Conservation (phyloP, 495 filamentous ascomycete genomes). For the Pyronema domesticum region DNA sequence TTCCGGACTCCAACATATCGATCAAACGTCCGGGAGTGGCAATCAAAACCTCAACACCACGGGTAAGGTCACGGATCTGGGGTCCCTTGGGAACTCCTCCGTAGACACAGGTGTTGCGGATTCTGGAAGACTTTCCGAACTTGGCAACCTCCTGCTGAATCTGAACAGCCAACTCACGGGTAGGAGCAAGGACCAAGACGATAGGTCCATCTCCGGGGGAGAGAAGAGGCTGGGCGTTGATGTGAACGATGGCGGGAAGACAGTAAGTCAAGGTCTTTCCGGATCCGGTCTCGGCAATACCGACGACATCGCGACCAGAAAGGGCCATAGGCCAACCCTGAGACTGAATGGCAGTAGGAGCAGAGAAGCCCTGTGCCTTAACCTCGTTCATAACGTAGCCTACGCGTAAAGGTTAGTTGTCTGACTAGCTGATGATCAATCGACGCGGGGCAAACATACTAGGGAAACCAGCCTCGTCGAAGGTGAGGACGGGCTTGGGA, state of each 20-base stretch:
- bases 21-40: conserved; percentile 94
- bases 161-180: conserved; percentile 92
- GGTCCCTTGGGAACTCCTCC: conserved; percentile 94
- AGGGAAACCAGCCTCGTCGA: conserved; percentile 95
- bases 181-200: conserved; percentile 85
- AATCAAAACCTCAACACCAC: conserved; percentile 80
- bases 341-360: conserved; percentile 88
- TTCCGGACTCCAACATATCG: conserved; percentile 93
- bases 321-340: conserved; percentile 99
- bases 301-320: conserved; percentile 93
- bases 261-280: conserved; percentile 99
- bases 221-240: conserved; percentile 94
- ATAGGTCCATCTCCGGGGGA: conserved; percentile 95
- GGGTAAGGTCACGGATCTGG: conserved; percentile 82
- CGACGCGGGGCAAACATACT: conserved; percentile 12
- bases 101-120: conserved; percentile 97
- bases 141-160: conserved; percentile 92
- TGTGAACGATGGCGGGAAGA: conserved; percentile 95
- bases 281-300: conserved; percentile 97
- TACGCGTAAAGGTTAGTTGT: conserved; percentile 5
- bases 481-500: conserved; percentile 83
- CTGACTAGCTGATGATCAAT: neutral
- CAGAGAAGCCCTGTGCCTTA: conserved; percentile 86
- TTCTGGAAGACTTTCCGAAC: conserved; percentile 93
- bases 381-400: conserved; percentile 94